Evolutionary conservation across 352 stramenopile genomes (phyloP), one percentile per base, ranked within the genome.

Genomic region (Pythium dissimile): DNA sequence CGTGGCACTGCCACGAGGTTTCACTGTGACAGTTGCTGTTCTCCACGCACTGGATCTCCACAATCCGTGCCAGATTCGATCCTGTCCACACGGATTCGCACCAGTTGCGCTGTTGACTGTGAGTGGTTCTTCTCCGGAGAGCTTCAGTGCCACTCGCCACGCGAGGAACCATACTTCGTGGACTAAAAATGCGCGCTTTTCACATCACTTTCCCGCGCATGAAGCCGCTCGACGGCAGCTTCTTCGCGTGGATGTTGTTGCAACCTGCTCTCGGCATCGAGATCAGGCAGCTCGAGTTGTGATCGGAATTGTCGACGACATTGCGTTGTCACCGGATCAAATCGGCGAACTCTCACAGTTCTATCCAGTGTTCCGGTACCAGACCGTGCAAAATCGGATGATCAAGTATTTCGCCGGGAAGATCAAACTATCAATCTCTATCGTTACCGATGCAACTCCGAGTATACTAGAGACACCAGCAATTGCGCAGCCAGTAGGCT

Each of bases 21-120:
- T 37, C 43, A 54, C 41, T 5, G 48, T 51, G 20, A 43, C 21
- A 2, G 35, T 68, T 5, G 21, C 60, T 3, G 20, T 63, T 8
- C 60, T 59, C 18, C 60, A 68, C 20, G 52, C 60, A 26, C 47
- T 68, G 1, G 60, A 68, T 48, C 47, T 68, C 20, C 49, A 53
- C n/a, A 63, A 68, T 43, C 60, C 60, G 16, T 68, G 60, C 18
- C 43, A 43, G 9, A 62, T 68, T 50, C 60, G 60, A 16, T 63
- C 60, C 1, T 68, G 60, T 28, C 38, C 38, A 3, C 60, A 68
- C 24, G 3, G 15, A 2, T 62, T 68, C 5, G 5, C 18, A 13
- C 60, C 60, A 30, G 16, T 37, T 21, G 60, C 34, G 3, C 28
- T 35, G 10, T 2, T 68, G 0, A 43, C 16, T 18, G 21, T 63